Evolutionary conservation across 257 asterid species (phyloP).

Genomic region (Plectranthus barbatus): DNA sequence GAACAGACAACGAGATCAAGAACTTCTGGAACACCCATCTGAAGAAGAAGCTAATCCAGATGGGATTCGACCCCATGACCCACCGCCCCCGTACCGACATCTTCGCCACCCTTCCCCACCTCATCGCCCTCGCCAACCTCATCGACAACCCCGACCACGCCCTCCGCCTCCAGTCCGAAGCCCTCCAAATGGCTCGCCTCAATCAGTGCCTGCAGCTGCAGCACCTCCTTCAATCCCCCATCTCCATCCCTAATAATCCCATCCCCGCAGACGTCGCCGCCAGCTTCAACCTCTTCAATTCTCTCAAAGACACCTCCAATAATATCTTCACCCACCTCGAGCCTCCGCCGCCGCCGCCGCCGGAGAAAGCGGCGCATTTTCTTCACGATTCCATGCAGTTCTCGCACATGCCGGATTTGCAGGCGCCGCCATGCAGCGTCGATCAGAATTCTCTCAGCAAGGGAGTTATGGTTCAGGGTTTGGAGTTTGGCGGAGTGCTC

Average conservation of each 20-base stretch:
- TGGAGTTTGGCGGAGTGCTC: constrained; percentile 13
- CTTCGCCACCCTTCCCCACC: constrained; percentile 55
- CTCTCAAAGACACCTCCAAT: no score
- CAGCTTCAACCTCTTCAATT: no score
- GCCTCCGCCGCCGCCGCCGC: no score
- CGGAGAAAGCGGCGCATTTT: neutral
- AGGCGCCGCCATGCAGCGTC: constrained; percentile 38
- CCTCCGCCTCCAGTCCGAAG: constrained; percentile 52
- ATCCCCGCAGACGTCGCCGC: no score
- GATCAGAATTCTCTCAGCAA: no score
- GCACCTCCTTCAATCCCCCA: constrained; percentile 34
- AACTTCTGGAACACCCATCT: no score
- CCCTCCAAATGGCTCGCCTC: constrained; percentile 49
- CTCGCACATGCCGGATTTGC: constrained; percentile 51
- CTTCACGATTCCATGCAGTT: constrained; percentile 34
- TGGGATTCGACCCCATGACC: no score
- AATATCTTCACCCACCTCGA: no score
- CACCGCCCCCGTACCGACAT: constrained; percentile 72
- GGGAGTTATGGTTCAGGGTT: constrained; percentile 4
- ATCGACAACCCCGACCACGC: constrained; percentile 61
- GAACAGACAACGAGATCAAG: no score
- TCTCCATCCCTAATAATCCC: neutral
- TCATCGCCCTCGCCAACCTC: constrained; percentile 64
- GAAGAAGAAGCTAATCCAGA: no score
- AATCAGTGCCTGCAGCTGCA: constrained; percentile 45